Base-by-base conservation (phyloP, 306 rosid genomes). In the Oemleria cerasiformis region DNA sequence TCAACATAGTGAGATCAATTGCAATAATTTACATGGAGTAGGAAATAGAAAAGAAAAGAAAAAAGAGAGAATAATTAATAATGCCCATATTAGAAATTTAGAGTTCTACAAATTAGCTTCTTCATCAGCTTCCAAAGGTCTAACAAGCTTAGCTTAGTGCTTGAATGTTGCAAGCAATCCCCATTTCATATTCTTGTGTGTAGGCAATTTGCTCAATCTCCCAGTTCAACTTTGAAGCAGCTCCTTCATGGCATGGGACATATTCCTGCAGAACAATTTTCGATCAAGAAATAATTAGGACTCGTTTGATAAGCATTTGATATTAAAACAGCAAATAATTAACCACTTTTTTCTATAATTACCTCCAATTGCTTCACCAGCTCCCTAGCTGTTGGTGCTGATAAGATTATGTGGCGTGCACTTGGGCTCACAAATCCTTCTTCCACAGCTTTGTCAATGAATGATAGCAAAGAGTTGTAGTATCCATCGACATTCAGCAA, bases 291-390 rank as follows among this genome's bases (percentile, higher is more conserved):
- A 36, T 45, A 19, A 71, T 17, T 20, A 30, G 36, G 36, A 2
- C 36, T 30, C 36, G 36, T 30, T 30, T 30, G 36, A 30, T 30
- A 30, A 30, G 36, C 36, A 30, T 30, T 30, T 30, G 36, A 30
- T 30, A 30, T 30, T 30, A 30, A 30, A 30, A 7, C 17, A 53
- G 3, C 11, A 51, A n/a, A 48, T 10, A 47, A 64, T 63, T 17
- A 39, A 36, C 36, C n/a, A 50, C 36, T 54, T 39, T n/a, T 72
- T 50, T 23, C 40, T 15, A 69, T 45, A 59, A 59, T 51, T 75
- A 95, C 99, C 99, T 95, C 99, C 82, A 95, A 65, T 79, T 95
- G 88, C 97, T 86, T 91, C 83, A 95, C 90, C 38, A 95, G 84
- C 77, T 91, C 99, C 86, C 62, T 86, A 9, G 96, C 88, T 13